Conservation (phyloP, 345 rosid genomes). For the Eucalyptus leucophloia region DNA sequence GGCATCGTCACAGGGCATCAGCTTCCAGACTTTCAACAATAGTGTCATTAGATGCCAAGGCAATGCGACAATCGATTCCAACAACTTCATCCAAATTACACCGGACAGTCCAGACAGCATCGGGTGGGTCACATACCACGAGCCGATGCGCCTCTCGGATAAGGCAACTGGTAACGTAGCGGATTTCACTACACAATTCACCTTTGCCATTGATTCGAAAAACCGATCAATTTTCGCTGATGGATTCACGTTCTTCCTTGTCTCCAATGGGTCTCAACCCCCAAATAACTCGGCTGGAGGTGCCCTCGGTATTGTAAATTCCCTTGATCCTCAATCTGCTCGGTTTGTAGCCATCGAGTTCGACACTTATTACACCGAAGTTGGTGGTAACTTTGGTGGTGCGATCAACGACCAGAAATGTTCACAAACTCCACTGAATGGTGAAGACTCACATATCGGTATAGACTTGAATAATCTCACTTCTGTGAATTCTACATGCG, state of each 20-base stretch:
- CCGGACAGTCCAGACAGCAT: rapidly evolving
- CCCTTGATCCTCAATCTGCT: neutral
- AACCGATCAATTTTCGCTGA: rapidly evolving
- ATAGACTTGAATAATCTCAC: neutral
- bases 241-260: constrained; percentile 4
- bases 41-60: neutral
- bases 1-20: neutral
- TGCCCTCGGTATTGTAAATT: neutral
- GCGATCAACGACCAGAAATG: neutral
- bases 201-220: neutral
- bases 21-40: neutral
- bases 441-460: neutral
- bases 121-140: neutral
- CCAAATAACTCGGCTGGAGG: rapidly evolving
- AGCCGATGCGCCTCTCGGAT: neutral
- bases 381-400: too few relatives aligned
- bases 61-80: neutral
- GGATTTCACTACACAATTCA: neutral
- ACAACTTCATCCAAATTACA: neutral
- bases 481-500: neutral
- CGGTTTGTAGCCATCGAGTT: constrained; percentile 1
- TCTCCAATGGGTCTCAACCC: neutral
- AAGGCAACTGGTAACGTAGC: neutral
- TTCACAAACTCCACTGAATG: rapidly evolving
- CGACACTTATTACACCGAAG: neutral